These are phyloP conservation scores for Paspalum vaginatum DNA, from an alignment of 176 grass and related monocot genomes.

Conservation along the genomic window DNA sequence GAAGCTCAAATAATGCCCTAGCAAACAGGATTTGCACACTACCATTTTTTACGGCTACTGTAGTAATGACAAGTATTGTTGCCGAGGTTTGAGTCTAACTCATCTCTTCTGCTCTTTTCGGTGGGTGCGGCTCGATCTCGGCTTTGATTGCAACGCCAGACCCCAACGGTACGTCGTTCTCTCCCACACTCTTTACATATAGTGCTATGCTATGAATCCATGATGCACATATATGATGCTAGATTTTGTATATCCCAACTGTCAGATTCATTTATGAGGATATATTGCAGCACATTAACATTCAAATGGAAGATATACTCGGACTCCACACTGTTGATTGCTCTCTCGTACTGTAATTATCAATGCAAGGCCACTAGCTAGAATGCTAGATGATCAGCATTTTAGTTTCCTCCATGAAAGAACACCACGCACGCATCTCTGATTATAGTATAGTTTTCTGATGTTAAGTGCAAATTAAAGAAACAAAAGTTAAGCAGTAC, in stretches of 20 bases:
- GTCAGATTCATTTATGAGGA: neutral
- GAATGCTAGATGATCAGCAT: no score
- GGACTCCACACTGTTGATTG: neutral
- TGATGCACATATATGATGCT: neutral
- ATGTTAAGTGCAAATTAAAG: no score
- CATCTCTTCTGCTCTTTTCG: conserved; percentile 21
- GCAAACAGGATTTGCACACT: no score
- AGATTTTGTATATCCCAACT: neutral
- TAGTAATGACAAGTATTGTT: conserved; percentile 11
- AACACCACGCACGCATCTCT: no score
- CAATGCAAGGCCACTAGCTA: no score
- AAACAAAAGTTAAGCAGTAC: no score
- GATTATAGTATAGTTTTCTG: no score
- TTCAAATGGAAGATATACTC: neutral
- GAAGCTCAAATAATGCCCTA: no score
- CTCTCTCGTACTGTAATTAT: neutral
- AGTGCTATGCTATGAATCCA: neutral
- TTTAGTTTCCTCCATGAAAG: no score
- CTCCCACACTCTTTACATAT: neutral
- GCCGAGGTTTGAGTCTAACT: conserved; percentile 30
- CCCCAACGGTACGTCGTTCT: conserved; percentile 67
- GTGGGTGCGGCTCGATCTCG: conserved; percentile 6
- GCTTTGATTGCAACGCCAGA: conserved; percentile 43
- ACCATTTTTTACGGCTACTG: neutral
- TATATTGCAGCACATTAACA: conserved; percentile 7